Conservation (phyloP, 805 yeast species). For the Isabelozyma pseudorhagii region DNA sequence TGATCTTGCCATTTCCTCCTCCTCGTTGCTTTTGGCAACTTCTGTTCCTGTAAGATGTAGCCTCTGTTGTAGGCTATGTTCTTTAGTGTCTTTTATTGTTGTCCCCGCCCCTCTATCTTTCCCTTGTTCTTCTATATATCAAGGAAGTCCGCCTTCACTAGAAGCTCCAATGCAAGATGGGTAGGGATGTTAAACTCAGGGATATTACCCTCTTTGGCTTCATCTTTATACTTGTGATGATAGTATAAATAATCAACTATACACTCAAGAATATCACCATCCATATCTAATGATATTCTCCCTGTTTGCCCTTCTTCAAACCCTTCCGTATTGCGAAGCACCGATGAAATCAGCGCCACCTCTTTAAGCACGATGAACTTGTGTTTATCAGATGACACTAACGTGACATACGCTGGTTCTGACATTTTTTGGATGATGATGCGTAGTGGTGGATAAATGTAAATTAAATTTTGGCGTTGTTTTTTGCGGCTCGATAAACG, state of each 20-base stretch:
- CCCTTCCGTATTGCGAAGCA: constrained; percentile 47
- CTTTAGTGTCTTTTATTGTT: too few relatives aligned
- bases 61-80: too few relatives aligned
- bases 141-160: constrained; percentile 90
- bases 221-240: constrained; percentile 61
- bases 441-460: neutral
- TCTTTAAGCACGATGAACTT: constrained; percentile 61
- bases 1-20: too few relatives aligned
- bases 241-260: constrained; percentile 84
- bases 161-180: constrained; percentile 84
- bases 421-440: constrained; percentile 1
- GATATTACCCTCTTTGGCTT: constrained; percentile 49
- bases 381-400: constrained; percentile 72
- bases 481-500: neutral
- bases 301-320: constrained; percentile 60
- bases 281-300: constrained; percentile 60
- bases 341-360: constrained; percentile 72
- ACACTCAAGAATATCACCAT: constrained; percentile 68
- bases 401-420: constrained; percentile 44
- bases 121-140: constrained; percentile 42
- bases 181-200: constrained; percentile 93
- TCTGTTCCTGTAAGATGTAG: too few relatives aligned
- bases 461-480: neutral
- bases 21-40: too few relatives aligned
- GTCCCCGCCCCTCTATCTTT: too few relatives aligned